A percentile compares a stretch with the other conserved stretches of the same genome.
Conservation (phyloP, 2,329 filamentous ascomycete species). For the Exophiala sideris region DNA sequence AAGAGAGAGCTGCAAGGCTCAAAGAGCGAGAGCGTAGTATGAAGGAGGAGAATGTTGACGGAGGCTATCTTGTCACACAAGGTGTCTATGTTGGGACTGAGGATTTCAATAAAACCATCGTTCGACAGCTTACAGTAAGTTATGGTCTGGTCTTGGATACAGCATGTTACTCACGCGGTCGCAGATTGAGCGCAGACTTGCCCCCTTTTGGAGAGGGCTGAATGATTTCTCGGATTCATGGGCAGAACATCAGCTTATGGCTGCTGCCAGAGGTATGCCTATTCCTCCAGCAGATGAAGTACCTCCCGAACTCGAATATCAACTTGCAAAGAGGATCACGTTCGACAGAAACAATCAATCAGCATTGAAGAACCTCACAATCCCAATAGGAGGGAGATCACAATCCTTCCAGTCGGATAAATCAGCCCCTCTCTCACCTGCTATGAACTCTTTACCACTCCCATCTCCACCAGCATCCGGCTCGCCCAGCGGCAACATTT, state of each 20-base stretch:
- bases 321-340: slow-evolving; percentile 49
- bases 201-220: slow-evolving; percentile 92
- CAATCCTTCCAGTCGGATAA: slow-evolving; percentile 75
- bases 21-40: slow-evolving; percentile 90
- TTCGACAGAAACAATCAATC: slow-evolving; percentile 52
- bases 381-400: slow-evolving; percentile 74
- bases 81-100: slow-evolving; percentile 89
- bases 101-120: slow-evolving; percentile 85
- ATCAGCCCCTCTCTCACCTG: slow-evolving; percentile 56
- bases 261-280: slow-evolving; percentile 77
- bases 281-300: slow-evolving; percentile 82
- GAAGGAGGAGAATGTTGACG: slow-evolving; percentile 87
- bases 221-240: slow-evolving; percentile 85
- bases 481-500: slow-evolving; percentile 54
- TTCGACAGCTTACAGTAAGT: slow-evolving; percentile 83
- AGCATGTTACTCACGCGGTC: not conserved
- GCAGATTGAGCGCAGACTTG: slow-evolving; percentile 89
- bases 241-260: slow-evolving; percentile 94
- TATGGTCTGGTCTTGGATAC: slow-evolving; percentile 51
- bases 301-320: slow-evolving; percentile 62
- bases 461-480: slow-evolving; percentile 55
- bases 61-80: slow-evolving; percentile 88
- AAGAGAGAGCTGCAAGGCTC: slow-evolving; percentile 68
- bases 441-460: slow-evolving; percentile 61
- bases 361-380: slow-evolving; percentile 68